Evolutionary conservation across 371 early-diverging fungal species (phyloP).

Genomic region (Apophysomyces elegans): DNA sequence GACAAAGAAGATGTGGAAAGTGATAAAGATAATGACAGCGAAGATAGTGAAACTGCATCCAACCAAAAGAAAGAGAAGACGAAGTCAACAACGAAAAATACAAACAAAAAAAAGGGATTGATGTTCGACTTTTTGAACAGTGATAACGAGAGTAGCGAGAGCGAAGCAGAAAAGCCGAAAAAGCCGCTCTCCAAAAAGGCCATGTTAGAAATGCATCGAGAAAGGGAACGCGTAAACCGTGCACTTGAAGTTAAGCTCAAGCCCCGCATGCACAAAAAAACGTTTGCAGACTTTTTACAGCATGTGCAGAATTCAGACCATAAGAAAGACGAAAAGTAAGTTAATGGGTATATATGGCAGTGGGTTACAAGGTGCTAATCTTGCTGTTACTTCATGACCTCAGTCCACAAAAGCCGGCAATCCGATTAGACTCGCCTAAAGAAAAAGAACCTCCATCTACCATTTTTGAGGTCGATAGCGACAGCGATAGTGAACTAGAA

Average conservation of each 20-base stretch:
- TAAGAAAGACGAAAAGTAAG: not conserved
- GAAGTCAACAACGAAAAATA: not conserved
- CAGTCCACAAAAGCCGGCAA: constrained; percentile 8
- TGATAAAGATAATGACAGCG: constrained; percentile 13
- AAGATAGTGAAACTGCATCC: constrained; percentile 3
- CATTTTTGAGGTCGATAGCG: not conserved
- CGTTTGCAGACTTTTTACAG: constrained; percentile 14
- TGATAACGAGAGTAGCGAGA: constrained; percentile 1
- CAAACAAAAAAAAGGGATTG: not conserved
- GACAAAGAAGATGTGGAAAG: constrained; percentile 19
- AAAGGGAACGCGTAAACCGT: constrained; percentile 29
- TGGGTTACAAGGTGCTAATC: not conserved
- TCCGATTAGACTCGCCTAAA: not conserved
- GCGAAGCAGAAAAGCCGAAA: not conserved
- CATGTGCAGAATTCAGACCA: constrained; percentile 18
- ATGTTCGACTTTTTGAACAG: not conserved
- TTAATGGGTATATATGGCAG: not conserved
- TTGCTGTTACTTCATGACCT: not conserved
- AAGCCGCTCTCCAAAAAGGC: constrained; percentile 21
- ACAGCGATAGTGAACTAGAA: constrained; percentile 26
- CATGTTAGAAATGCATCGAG: constrained; percentile 26
- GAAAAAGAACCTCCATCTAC: not conserved
- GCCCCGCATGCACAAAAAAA: constrained; percentile 20
- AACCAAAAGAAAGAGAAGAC: constrained; percentile 2
- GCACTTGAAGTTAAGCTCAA: constrained; percentile 16